Conservation (phyloP, 805 yeast genomes). For the Zygoascus ofunaensis region DNA sequence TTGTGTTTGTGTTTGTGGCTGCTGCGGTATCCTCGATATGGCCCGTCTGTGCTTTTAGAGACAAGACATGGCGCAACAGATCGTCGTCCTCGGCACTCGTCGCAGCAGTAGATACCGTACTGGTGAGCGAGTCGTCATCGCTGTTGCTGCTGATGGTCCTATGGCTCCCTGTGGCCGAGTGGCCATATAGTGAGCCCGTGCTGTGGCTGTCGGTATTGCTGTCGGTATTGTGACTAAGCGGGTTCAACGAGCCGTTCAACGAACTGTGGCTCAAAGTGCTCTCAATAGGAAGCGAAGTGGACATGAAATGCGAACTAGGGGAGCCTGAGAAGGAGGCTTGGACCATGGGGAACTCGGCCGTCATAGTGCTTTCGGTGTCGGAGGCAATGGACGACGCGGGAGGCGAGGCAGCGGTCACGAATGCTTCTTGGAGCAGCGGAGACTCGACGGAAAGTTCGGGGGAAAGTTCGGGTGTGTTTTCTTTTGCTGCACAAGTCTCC, state of each 20-base stretch:
- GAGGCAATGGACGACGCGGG: not conserved
- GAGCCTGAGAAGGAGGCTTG: not conserved
- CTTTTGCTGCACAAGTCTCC: not conserved
- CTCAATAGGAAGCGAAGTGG: not conserved
- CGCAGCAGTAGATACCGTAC: slow-evolving; percentile 2
- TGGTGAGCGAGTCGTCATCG: not conserved
- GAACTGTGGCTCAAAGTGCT: too few relatives aligned
- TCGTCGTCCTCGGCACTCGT: slow-evolving; percentile 3
- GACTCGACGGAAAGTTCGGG: not conserved
- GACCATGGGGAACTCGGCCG: not conserved
- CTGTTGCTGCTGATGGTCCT: slow-evolving; percentile 1
- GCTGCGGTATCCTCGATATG: slow-evolving; percentile 3
- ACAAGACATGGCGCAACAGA: not conserved
- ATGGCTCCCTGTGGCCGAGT: not conserved
- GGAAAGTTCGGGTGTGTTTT: not conserved
- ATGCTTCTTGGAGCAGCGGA: too few relatives aligned
- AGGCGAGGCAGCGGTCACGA: not conserved
- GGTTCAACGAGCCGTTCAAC: not conserved
- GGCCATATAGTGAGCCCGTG: not conserved
- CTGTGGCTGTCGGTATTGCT: not conserved
- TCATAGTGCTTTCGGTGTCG: not conserved
- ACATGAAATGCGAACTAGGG: not conserved
- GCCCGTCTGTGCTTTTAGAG: slow-evolving; percentile 1
- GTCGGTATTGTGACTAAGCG: not conserved
- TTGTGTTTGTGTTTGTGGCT: not conserved